Evolutionary conservation across 2,329 filamentous ascomycete genomes (phyloP).

Genomic region (Rasamsonia emersonii): DNA sequence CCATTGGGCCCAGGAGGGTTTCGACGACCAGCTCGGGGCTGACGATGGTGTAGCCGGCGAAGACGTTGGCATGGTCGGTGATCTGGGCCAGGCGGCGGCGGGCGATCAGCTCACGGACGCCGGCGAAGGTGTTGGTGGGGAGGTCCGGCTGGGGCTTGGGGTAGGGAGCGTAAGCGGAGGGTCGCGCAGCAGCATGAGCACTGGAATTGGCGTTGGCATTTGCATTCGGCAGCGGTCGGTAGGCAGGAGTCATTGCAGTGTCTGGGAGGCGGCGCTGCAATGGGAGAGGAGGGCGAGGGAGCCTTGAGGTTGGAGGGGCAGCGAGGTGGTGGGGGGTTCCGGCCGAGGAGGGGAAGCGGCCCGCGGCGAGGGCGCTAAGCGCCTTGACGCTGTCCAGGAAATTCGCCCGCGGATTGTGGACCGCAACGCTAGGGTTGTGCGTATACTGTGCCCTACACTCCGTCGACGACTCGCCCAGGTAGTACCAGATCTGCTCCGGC

Average conservation of each 20-base stretch:
- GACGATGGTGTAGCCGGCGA: slow-evolving; percentile 36
- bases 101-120: slow-evolving; percentile 32
- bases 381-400: slow-evolving; percentile 41
- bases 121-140: slow-evolving; percentile 32
- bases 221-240: slow-evolving; percentile 26
- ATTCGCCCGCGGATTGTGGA: slow-evolving; percentile 42
- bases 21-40: slow-evolving; percentile 36
- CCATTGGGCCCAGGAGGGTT: slow-evolving; percentile 33
- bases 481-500: slow-evolving; percentile 75
- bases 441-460: slow-evolving; percentile 89
- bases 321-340: slow-evolving; percentile 19
- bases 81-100: slow-evolving; percentile 35
- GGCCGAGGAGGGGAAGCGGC: slow-evolving; percentile 14
- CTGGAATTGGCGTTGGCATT: slow-evolving; percentile 8
- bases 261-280: slow-evolving; percentile 18
- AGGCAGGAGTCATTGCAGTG: slow-evolving; percentile 37
- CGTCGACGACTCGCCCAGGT: slow-evolving; percentile 76
- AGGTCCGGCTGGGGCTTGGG: slow-evolving; percentile 26
- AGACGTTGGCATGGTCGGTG: slow-evolving; percentile 37
- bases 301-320: slow-evolving; percentile 13
- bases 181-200: slow-evolving; percentile 27
- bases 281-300: slow-evolving; percentile 11
- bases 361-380: slow-evolving; percentile 21
- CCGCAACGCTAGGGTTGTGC: slow-evolving; percentile 53
- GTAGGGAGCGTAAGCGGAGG: slow-evolving; percentile 29